Conservation (phyloP, 768 basidiomycete genomes). For the Suillus plorans region DNA sequence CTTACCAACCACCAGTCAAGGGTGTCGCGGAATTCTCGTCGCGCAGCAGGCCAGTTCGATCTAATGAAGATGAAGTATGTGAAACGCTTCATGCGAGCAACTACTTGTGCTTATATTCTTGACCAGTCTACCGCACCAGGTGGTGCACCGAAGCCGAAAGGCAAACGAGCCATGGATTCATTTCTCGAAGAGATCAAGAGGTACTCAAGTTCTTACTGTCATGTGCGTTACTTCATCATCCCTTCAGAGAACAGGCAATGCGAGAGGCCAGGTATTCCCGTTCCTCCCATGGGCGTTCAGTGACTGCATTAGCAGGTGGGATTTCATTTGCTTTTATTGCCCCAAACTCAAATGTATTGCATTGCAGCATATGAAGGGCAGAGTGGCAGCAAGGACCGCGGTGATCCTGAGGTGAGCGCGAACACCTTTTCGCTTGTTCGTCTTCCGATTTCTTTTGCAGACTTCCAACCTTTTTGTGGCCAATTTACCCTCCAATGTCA, state of each 20-base stretch:
- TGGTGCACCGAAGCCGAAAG: conserved; percentile 71
- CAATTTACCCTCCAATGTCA: conserved; percentile 85
- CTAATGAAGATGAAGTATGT: conserved; percentile 35
- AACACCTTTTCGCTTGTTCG: background rate
- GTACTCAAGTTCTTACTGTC: conserved; percentile 38
- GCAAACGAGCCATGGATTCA: conserved; percentile 93
- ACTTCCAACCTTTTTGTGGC: conserved; percentile 97
- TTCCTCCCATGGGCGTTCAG: conserved; percentile 70
- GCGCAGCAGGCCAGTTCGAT: conserved; percentile 28
- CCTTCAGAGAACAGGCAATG: conserved; percentile 84
- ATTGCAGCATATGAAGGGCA: conserved; percentile 80
- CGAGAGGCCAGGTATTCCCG: conserved; percentile 83
- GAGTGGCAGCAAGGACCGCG: conserved; percentile 85
- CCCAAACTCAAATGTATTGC: conserved; percentile 7
- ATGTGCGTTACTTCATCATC: background rate
- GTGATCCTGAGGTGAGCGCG: conserved; percentile 74
- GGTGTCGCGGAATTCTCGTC: conserved; percentile 29
- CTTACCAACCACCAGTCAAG: conserved; percentile 45
- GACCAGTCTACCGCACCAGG: conserved; percentile 57
- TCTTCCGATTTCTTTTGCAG: conserved; percentile 36
- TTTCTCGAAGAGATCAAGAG: conserved; percentile 97
- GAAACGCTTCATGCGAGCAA: conserved; percentile 4
- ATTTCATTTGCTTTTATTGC: conserved; percentile 9
- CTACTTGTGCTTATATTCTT: conserved; percentile 3
- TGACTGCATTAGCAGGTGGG: conserved; percentile 87